These are phyloP conservation scores for Codiaeum variegatum DNA, from an alignment of 441 rosid species.

Conservation along the genomic window DNA sequence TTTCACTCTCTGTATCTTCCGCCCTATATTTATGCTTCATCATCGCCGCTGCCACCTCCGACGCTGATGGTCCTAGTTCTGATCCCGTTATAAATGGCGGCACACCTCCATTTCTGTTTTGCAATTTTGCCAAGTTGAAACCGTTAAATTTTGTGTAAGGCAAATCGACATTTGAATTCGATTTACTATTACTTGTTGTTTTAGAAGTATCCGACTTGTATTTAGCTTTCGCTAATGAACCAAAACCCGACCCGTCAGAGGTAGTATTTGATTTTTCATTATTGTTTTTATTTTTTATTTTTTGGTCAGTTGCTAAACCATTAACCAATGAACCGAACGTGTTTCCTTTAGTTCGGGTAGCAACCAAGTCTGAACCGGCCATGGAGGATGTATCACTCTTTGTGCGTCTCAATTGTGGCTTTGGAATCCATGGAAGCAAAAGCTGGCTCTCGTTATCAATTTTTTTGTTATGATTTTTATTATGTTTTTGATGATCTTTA, in stretches of 20 bases:
- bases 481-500: conserved; percentile 23
- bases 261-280: not conserved
- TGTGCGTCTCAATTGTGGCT: conserved; percentile 54
- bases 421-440: conserved; percentile 21
- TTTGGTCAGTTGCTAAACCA: conserved; percentile 22
- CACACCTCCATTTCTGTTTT: not conserved
- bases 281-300: not conserved
- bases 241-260: not conserved
- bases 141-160: not conserved
- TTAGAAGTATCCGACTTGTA: conserved; percentile 12
- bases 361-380: conserved; percentile 28
- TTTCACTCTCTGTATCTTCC: conserved; percentile 45
- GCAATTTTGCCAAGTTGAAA: no score
- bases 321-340: conserved; percentile 26
- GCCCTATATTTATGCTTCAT: conserved; percentile 31
- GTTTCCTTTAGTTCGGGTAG: not conserved
- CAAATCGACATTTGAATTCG: not conserved
- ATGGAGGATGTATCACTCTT: conserved; percentile 73
- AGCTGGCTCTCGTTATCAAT: not conserved
- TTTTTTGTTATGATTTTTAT: not conserved
- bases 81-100: conserved; percentile 44
- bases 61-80: conserved; percentile 77
- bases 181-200: not conserved
- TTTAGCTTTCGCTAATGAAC: conserved; percentile 13
- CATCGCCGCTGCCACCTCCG: conserved; percentile 66